phyloP scores from a whole-genome alignment of 2,329 filamentous ascomycete species.

The Hypomyces rosellus region DNA sequence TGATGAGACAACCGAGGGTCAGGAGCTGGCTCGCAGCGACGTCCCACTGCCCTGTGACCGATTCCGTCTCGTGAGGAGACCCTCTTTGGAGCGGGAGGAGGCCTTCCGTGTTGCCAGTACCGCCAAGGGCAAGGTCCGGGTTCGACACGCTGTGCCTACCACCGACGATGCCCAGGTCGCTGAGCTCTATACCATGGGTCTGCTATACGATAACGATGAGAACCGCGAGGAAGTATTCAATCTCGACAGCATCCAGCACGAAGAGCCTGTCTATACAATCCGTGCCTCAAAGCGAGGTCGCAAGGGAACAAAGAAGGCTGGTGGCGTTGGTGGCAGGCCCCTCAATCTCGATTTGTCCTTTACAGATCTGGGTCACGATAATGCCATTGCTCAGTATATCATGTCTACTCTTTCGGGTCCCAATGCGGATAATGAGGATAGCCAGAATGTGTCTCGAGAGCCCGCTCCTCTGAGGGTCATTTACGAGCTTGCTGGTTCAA shows the following conservation, averaged over 20 bases:
- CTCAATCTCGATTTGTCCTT: conserved; percentile 37
- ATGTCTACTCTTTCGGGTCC: conserved; percentile 16
- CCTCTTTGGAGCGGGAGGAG: conserved; percentile 40
- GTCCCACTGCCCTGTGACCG: conserved; percentile 33
- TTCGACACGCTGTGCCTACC: conserved; percentile 16
- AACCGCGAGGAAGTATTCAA: conserved; percentile 28
- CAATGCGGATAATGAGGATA: conserved; percentile 14
- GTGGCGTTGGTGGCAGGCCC: conserved; percentile 19
- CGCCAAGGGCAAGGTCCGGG: conserved; percentile 24
- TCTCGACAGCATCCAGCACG: conserved; percentile 33
- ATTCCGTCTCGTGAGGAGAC: conserved; percentile 27
- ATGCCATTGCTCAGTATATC: conserved; percentile 32
- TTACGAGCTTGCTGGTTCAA: conserved; percentile 32
- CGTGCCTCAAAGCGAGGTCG: conserved; percentile 29
- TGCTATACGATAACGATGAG: conserved; percentile 38
- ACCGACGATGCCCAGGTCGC: conserved; percentile 31
- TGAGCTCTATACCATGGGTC: conserved; percentile 38
- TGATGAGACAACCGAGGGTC: conserved; percentile 24
- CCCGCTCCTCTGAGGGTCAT: conserved; percentile 30
- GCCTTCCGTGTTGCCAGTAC: conserved; percentile 39
- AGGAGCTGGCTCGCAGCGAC: conserved; percentile 29
- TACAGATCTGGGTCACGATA: conserved; percentile 35
- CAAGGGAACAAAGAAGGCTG: conserved; percentile 18
- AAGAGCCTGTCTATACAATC: conserved; percentile 33
- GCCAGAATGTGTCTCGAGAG: conserved; percentile 11